Base-by-base conservation (phyloP, 306 rosid species). In the Casuarina equisetifolia region DNA sequence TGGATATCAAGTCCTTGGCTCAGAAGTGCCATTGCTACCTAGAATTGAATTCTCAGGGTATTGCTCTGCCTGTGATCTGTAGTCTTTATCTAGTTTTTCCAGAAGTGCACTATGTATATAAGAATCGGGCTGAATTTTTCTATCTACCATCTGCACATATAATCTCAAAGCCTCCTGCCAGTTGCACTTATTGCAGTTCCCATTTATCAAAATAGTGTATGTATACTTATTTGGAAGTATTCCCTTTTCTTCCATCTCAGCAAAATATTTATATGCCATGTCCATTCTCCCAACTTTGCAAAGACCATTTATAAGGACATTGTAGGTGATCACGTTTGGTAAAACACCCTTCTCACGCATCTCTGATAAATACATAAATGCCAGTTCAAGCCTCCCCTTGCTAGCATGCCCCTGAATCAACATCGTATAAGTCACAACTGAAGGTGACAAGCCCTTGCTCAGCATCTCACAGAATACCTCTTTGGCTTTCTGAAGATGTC, bases 261-360 rank as follows among this genome's bases (percentile, higher is more conserved):
- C 32, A 13, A 91, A 79, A 39, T 81, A 72, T 3, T 76, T 75
- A 82, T 91, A 88, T 35, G 98, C 98, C 58, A 76, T 87, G 32
- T 80, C 83, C 80, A 89, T 72, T 77, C 84, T 85, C 76, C 84
- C 79, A 74, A 25, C 80, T 85, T 81, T 86, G 89, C 96, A 88
- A 74, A 91, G 81, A 70, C 97, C 98, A 75, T 93, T 86, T 73
- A 91, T 91, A 76, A 91, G 80, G 38, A 92, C 91, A 84, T 93
- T 93, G 88, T 86, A 93, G 64, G 98, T 93, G 59, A 91, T 85
- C 79, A 91, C 98, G 78, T 93, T 91, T 45, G 98, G 93, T 44
- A 66, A 72, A 76, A 93, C 69, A 64, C 86, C 89, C 73, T 82
- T 89, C 86, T 85, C 85, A 40, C 79, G 86, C 98, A 93, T 93